phyloP scores from a whole-genome alignment of 73 alveolate genomes.

The Tetrahymena thermophila region DNA sequence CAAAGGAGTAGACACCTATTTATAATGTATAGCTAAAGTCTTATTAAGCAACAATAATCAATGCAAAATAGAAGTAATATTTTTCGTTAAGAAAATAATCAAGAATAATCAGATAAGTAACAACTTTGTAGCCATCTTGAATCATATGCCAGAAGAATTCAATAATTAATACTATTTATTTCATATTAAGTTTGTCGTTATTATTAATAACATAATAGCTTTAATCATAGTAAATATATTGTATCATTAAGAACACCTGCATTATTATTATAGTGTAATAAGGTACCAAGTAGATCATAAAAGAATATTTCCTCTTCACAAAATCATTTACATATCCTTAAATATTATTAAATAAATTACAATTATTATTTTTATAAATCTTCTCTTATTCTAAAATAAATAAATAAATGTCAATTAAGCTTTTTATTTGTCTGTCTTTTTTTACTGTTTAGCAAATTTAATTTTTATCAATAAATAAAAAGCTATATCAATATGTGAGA shows the following conservation, averaged over 20 bases:
- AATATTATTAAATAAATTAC: not conserved
- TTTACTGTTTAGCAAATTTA: too few species aligned
- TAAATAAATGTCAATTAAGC: too few species aligned
- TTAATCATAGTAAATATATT: not conserved
- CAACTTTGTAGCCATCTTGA: not conserved
- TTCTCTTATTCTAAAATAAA: not conserved
- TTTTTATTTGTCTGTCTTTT: not conserved
- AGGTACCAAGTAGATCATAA: not conserved
- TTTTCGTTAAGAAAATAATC: not conserved
- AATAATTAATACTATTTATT: not conserved
- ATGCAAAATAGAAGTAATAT: not conserved
- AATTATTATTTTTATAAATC: not conserved
- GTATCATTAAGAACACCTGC: not conserved
- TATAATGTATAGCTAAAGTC: not conserved
- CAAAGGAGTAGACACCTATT: not conserved
- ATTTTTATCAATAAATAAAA: too few species aligned
- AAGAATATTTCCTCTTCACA: not conserved
- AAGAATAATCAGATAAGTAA: not conserved
- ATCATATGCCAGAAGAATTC: not conserved
- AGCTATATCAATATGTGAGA: too few species aligned
- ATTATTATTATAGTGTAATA: not conserved
- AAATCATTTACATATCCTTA: not conserved
- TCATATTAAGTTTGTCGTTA: not conserved
- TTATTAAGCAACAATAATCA: not conserved
- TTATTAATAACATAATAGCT: not conserved